Conservation (phyloP, 352 stramenopile genomes). For the Phytophthora nicotianae region DNA sequence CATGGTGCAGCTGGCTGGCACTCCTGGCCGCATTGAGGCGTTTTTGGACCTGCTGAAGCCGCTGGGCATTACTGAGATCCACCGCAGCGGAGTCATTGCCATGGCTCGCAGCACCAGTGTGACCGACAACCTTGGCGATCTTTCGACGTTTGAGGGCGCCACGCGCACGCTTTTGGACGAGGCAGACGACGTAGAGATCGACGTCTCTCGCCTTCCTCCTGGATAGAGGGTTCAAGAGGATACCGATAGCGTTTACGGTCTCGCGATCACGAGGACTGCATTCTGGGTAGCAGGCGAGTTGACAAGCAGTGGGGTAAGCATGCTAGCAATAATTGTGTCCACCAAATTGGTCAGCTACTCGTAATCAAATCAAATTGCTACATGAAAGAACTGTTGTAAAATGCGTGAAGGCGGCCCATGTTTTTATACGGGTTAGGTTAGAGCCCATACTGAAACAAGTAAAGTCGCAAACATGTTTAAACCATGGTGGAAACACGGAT, state of each 20-base stretch:
- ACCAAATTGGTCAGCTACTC: constrained; percentile 3
- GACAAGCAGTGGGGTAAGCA: neutral
- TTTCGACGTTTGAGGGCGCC: constrained; percentile 72
- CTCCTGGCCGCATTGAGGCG: constrained; percentile 76
- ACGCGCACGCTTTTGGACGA: constrained; percentile 77
- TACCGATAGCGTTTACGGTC: too few species aligned
- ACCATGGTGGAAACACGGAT: too few species aligned
- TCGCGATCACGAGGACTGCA: constrained; percentile 7
- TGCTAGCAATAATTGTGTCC: constrained; percentile 3
- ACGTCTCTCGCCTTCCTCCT: constrained; percentile 70
- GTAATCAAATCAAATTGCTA: constrained; percentile 24
- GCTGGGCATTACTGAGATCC: constrained; percentile 83
- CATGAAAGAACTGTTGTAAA: constrained; percentile 9
- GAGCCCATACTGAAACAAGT: too few species aligned
- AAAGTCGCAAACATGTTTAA: too few species aligned
- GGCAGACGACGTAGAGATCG: constrained; percentile 62
- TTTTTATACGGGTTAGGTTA: too few species aligned
- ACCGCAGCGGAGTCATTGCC: constrained; percentile 84
- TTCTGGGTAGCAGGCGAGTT: neutral
- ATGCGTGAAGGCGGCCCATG: too few species aligned
- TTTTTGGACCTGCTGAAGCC: constrained; percentile 86
- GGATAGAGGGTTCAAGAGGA: too few species aligned
- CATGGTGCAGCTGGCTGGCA: constrained; percentile 84
- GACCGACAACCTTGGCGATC: constrained; percentile 62
- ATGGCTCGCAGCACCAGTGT: constrained; percentile 80